These are phyloP conservation scores for Kalmanozyma brasiliensis DNA, from an alignment of 1,284 basidiomycete species.

Conservation along the genomic window DNA sequence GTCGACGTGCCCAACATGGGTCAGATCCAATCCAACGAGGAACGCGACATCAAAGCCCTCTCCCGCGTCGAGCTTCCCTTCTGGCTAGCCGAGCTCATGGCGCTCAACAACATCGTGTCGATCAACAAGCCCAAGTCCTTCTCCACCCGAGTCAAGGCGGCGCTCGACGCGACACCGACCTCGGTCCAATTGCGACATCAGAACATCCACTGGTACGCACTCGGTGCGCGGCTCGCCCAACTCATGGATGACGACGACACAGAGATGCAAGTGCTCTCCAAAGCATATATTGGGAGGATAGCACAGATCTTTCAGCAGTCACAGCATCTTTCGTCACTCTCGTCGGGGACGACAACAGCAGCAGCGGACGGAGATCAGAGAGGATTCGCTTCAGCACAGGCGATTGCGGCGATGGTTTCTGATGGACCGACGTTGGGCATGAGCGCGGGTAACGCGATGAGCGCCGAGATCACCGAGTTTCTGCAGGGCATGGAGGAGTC, in stretches of 20 bases:
- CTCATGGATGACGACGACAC: slow-evolving; percentile 58
- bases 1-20: slow-evolving; percentile 63
- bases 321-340: slow-evolving; percentile 47
- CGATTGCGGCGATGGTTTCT: slow-evolving; percentile 47
- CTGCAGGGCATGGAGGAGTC: slow-evolving; percentile 59
- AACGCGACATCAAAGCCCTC: slow-evolving; percentile 56
- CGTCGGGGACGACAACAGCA: slow-evolving; percentile 8
- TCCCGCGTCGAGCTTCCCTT: slow-evolving; percentile 63
- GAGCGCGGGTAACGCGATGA: slow-evolving; percentile 47
- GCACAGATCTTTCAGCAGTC: slow-evolving; percentile 59
- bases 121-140: slow-evolving; percentile 62
- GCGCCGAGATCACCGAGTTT: slow-evolving; percentile 58
- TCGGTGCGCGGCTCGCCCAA: slow-evolving; percentile 58
- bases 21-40: slow-evolving; percentile 57
- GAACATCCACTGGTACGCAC: slow-evolving; percentile 63
- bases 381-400: slow-evolving; percentile 31
- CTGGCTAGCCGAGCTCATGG: slow-evolving; percentile 64
- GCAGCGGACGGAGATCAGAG: slow-evolving; percentile 14
- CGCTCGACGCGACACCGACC: slow-evolving; percentile 59
- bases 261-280: slow-evolving; percentile 48
- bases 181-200: slow-evolving; percentile 60
- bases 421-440: slow-evolving; percentile 48
- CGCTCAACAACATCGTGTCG: slow-evolving; percentile 60
- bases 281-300: slow-evolving; percentile 60
- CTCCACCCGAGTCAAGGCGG: slow-evolving; percentile 55